phyloP scores from a whole-genome alignment of 176 grass and related monocot genomes.

The Lolium rigidum region DNA sequence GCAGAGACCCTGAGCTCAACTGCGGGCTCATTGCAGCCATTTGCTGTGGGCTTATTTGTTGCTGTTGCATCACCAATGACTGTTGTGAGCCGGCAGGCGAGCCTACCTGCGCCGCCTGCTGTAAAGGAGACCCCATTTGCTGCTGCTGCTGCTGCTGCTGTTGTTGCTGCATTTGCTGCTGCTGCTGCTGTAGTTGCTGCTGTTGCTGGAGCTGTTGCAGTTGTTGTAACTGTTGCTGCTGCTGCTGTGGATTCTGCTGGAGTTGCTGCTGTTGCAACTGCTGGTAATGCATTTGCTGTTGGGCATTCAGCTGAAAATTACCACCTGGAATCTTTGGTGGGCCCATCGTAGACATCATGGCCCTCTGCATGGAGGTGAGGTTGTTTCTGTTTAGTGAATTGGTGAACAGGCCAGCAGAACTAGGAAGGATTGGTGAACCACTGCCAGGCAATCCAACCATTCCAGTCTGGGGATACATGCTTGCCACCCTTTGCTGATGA shows the following conservation, averaged over 20 bases:
- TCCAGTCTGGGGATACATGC: slow-evolving; percentile 68
- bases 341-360: slow-evolving; percentile 77
- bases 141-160: slow-evolving; percentile 45
- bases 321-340: slow-evolving; percentile 85
- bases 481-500: slow-evolving; percentile 66
- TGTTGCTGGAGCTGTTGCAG: slow-evolving; percentile 14
- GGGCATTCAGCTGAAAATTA: slow-evolving; percentile 72
- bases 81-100: slow-evolving; percentile 77
- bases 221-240: slow-evolving; percentile 38
- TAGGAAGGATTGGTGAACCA: slow-evolving; percentile 72
- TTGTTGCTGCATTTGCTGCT: slow-evolving; percentile 46
- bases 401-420: slow-evolving; percentile 61
- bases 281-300: slow-evolving; percentile 49
- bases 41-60: slow-evolving; percentile 85
- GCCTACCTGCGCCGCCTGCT: slow-evolving; percentile 58
- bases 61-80: slow-evolving; percentile 70
- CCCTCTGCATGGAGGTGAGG: slow-evolving; percentile 65
- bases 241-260: slow-evolving; percentile 47
- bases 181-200: slow-evolving; percentile 35
- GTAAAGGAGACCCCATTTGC: slow-evolving; percentile 69
- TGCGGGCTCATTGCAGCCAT: slow-evolving; percentile 88
- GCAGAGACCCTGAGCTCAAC: slow-evolving; percentile 75
- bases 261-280: slow-evolving; percentile 37
- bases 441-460: slow-evolving; percentile 72
- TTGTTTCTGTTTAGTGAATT: slow-evolving; percentile 67